These are phyloP conservation scores for Euryodendron excelsum DNA, from an alignment of 148 eudicot species.

Conservation along the genomic window DNA sequence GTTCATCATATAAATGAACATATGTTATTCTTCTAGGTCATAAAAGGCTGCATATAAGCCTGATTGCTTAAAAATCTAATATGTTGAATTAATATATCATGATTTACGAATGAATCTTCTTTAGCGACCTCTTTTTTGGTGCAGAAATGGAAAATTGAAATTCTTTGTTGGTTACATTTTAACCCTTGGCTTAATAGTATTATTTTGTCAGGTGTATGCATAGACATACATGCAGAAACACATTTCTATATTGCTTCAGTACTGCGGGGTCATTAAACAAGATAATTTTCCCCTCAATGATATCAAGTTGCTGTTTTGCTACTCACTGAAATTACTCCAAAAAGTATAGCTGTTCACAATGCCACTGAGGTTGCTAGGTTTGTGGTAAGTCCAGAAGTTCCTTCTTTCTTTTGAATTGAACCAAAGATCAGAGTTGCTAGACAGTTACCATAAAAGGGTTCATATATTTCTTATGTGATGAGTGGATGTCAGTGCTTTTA, in stretches of 20 bases:
- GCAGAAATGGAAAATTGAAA: neutral
- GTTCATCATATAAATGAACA: neutral
- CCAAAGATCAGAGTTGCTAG: neutral
- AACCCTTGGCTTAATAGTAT: neutral
- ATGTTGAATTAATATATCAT: neutral
- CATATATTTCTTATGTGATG: neutral
- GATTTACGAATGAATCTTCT: neutral
- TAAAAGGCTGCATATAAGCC: neutral
- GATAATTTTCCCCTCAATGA: constrained; percentile 10
- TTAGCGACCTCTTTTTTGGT: neutral
- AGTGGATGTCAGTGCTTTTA: neutral
- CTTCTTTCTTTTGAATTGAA: constrained; percentile 6
- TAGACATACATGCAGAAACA: neutral
- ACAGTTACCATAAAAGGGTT: neutral
- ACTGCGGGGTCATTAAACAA: neutral
- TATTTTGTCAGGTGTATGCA: neutral
- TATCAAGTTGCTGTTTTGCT: constrained; percentile 90
- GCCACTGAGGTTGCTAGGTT: constrained; percentile 96
- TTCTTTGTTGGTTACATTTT: neutral
- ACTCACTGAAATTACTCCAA: constrained; percentile 98
- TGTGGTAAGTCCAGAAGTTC: constrained; percentile 66
- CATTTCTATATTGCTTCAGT: constrained; percentile 12
- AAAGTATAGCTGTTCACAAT: constrained; percentile 97
- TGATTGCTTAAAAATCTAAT: neutral
- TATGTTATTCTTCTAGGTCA: neutral